A percentile compares a stretch with the other conserved stretches of the same genome.
These are phyloP conservation scores for Tribonema minus DNA, from an alignment of 108 stramenopile genomes.

Conservation along the genomic window DNA sequence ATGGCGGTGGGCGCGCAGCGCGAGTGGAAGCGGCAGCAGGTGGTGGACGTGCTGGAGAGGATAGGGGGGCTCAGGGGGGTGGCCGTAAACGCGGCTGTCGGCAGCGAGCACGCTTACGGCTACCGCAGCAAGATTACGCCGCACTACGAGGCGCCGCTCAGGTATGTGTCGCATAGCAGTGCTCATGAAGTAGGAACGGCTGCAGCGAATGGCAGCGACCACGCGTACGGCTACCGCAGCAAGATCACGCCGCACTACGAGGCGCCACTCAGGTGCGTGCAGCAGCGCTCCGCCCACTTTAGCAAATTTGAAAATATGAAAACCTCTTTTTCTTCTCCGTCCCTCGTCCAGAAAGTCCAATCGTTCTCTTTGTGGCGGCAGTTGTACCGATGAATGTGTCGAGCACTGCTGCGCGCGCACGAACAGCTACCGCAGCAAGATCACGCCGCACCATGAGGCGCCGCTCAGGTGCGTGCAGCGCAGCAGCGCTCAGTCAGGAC, in stretches of 20 bases:
- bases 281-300: too few species aligned
- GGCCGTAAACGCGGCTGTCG: constrained; percentile 60
- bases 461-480: too few species aligned
- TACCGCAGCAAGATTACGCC: constrained; percentile 94
- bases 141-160: constrained; percentile 77
- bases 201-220: constrained; percentile 75
- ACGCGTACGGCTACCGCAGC: constrained; percentile 77
- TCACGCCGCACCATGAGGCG: constrained; percentile 90
- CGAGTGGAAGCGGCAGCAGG: constrained; percentile 80
- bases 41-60: constrained; percentile 66
- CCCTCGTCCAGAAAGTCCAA: too few species aligned
- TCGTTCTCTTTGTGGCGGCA: too few species aligned
- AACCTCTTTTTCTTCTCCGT: too few species aligned
- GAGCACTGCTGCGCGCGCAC: too few species aligned
- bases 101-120: constrained; percentile 76
- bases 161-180: too few species aligned
- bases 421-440: constrained; percentile 85
- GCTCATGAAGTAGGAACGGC: too few species aligned
- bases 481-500: too few species aligned
- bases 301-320: too few species aligned
- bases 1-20: constrained; percentile 76
- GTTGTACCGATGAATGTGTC: too few species aligned
- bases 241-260: constrained; percentile 96
- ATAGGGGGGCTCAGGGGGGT: constrained; percentile 61
- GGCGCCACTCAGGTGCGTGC: constrained; percentile 63